Evolutionary conservation across 2,329 filamentous ascomycete genomes (phyloP), one percentile per base, ranked within the genome.

Genomic region (Neofusicoccum ribis): DNA sequence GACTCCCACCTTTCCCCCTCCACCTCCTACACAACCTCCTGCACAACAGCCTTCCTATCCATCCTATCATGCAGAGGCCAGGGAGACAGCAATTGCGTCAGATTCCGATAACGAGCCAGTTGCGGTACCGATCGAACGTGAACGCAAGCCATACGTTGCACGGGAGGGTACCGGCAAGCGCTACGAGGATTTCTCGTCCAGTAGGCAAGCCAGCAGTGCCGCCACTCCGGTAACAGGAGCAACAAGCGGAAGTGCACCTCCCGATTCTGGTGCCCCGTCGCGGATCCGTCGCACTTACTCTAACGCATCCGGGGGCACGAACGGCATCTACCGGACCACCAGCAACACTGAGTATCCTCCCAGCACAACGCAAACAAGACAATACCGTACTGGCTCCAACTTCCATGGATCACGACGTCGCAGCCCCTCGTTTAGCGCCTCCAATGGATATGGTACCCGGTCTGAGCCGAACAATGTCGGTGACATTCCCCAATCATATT

Each of bases 121-220:
- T 0, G 72, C 80, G 0, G 78, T 83, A 0, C 85, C 85, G 1
- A 84, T 90, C 52, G 88, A 91, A 71, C 84, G 88, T 5, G 85
- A 90, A 70, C 80, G 88, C 43, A 86, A 90, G 67, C 88, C 88
- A 0, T 91, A 90, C 70, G 79, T 77, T 31, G 84, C 84, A 1
- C 83, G 84, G 27, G 86, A 86, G 15, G 87, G 87, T 9, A 80
- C 77, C 31, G 88, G 87, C 7, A 89, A 88, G 72, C 73, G 80
- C 3, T 85, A 88, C 66, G 80, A 83, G 1, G 73, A 77, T 27
- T 36, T 65, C 5, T 34, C 62, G 20, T 37, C 52, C 23, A 52
- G 15, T 15, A 65, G 41, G 36, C 43, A 43, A 43, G 36, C 44
- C 11, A 65, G 17, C 46, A 49, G 41, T 23, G 47, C 23, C 23